A percentile compares a stretch with the other conserved stretches of the same genome.
These are phyloP conservation scores for Spergularia bocconei DNA, from an alignment of 148 eudicot species.

Conservation along the genomic window DNA sequence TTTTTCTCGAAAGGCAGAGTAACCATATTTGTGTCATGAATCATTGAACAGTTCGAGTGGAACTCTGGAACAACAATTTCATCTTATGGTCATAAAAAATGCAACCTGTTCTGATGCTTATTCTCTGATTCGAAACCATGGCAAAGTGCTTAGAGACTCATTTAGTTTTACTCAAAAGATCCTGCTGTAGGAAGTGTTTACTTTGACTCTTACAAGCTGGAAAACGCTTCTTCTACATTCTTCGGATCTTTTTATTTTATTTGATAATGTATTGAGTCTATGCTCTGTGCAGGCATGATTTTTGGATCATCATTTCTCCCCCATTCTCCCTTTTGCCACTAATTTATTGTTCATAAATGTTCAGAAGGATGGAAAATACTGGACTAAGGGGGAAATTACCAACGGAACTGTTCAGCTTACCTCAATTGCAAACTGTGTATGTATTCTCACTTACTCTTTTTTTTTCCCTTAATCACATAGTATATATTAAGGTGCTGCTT, in stretches of 20 bases:
- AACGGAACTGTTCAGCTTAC: slow-evolving; percentile 27
- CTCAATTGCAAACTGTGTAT: slow-evolving; percentile 38
- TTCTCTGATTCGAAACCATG: not conserved
- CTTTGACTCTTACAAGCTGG: too few species aligned
- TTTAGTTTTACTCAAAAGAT: too few species aligned
- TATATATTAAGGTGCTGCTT: not conserved
- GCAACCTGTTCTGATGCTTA: not conserved
- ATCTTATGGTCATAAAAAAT: not conserved
- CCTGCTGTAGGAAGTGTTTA: too few species aligned
- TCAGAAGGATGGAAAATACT: slow-evolving; percentile 40
- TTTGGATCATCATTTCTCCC: not conserved
- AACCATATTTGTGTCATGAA: not conserved
- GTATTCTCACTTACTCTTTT: not conserved
- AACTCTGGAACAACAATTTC: not conserved
- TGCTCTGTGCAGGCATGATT: not conserved
- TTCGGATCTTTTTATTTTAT: too few species aligned
- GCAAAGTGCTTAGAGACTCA: not conserved
- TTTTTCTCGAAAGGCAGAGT: not conserved
- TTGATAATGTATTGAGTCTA: too few species aligned
- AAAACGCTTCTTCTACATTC: too few species aligned
- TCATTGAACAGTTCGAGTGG: slow-evolving; percentile 3
- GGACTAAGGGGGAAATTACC: slow-evolving; percentile 35
- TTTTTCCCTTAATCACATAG: not conserved
- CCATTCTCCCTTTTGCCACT: not conserved
- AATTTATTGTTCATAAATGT: slow-evolving; percentile 8